A percentile compares a stretch with the other conserved stretches of the same genome.
Conservation (phyloP, 2,329 filamentous ascomycete genomes). For the Exophiala phaeomuriformis region DNA sequence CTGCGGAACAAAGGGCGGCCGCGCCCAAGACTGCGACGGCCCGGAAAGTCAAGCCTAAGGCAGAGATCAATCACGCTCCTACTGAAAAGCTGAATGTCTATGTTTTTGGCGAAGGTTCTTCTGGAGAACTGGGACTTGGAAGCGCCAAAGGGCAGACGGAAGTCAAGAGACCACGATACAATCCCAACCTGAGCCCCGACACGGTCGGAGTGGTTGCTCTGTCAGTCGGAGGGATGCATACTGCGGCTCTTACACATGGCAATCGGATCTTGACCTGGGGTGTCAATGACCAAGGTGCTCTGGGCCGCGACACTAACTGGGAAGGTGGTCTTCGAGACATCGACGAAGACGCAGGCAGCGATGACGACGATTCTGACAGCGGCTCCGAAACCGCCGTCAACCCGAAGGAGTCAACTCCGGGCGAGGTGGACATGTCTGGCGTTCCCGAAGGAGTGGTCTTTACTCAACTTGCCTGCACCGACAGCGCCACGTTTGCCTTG, state of each 20-base stretch:
- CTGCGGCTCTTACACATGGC: constrained; percentile 64
- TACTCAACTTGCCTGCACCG: constrained; percentile 61
- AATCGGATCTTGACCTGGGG: constrained; percentile 83
- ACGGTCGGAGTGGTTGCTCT: constrained; percentile 48
- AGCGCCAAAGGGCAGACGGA: constrained; percentile 55
- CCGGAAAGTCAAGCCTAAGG: constrained; percentile 18
- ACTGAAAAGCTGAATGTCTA: constrained; percentile 59
- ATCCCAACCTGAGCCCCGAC: constrained; percentile 51
- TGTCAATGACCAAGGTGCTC: constrained; percentile 72
- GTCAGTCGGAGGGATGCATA: constrained; percentile 67
- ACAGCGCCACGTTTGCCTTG: constrained; percentile 68
- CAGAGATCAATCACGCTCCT: constrained; percentile 57
- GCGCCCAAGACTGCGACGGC: constrained; percentile 13
- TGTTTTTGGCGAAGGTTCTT: constrained; percentile 68
- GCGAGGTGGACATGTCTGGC: constrained; percentile 44
- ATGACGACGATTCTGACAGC: constrained; percentile 40
- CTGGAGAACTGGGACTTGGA: constrained; percentile 72
- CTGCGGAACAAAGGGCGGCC: constrained; percentile 4
- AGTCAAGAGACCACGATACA: constrained; percentile 64
- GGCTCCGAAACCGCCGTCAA: constrained; percentile 56
- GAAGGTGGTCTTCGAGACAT: constrained; percentile 30
- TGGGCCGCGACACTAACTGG: constrained; percentile 65
- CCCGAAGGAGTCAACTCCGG: constrained; percentile 63
- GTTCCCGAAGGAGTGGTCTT: constrained; percentile 58
- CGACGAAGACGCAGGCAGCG: constrained; percentile 29